Percentiles rank a stretch among this genome's conserved stretches.
Evolutionary conservation across 768 basidiomycete genomes (phyloP).

Genomic region (Leucosporidium creatinivorum): DNA sequence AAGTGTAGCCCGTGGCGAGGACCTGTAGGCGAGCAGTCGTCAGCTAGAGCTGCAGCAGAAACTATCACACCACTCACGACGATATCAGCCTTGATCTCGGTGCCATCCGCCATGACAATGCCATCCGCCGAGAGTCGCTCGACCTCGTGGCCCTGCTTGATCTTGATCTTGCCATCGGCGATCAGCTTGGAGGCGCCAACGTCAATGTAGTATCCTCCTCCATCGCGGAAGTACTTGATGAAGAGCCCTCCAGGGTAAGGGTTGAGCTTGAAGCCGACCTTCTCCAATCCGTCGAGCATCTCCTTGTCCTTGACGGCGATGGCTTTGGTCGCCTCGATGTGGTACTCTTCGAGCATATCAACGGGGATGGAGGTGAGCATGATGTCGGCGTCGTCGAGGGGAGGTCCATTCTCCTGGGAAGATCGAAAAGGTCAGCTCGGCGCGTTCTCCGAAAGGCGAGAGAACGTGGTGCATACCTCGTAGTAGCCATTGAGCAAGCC

Average conservation of each 20-base stretch:
- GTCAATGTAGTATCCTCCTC: constrained; percentile 39
- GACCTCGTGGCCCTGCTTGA: constrained; percentile 57
- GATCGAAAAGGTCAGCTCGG: neutral
- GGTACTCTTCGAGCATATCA: constrained; percentile 29
- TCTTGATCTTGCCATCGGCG: constrained; percentile 58
- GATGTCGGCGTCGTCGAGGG: constrained; percentile 51
- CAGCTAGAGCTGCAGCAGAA: neutral
- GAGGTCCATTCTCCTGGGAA: constrained; percentile 48
- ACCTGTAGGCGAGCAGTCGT: constrained; percentile 3
- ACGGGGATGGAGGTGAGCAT: constrained; percentile 49
- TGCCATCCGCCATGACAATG: constrained; percentile 45
- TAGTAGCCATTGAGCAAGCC: constrained; percentile 23
- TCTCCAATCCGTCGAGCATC: constrained; percentile 53
- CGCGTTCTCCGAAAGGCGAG: too few relatives aligned
- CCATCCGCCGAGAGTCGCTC: constrained; percentile 47
- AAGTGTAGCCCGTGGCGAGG: constrained; percentile 14
- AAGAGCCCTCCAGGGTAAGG: constrained; percentile 31
- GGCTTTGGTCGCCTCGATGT: constrained; percentile 31
- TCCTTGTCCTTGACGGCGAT: constrained; percentile 54
- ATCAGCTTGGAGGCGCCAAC: constrained; percentile 6
- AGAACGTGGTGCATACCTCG: neutral
- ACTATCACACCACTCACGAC: constrained; percentile 45
- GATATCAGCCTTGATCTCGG: constrained; percentile 50
- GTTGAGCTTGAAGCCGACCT: constrained; percentile 52
- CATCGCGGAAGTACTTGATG: constrained; percentile 32